Evolutionary conservation across 345 rosid genomes (phyloP).

Genomic region (Hevea brasiliensis): DNA sequence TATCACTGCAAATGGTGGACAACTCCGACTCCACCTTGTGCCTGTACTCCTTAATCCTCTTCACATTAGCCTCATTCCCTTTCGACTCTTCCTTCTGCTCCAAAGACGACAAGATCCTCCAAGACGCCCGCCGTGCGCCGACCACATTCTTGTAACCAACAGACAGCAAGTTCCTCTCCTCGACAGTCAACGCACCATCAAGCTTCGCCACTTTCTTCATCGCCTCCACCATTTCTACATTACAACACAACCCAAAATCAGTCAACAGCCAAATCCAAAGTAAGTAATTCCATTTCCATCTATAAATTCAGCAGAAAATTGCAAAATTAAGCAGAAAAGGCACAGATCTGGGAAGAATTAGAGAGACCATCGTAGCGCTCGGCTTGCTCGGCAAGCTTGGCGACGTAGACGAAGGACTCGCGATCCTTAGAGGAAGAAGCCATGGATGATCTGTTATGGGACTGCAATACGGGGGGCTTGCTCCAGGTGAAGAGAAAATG

Average conservation of each 20-base stretch:
- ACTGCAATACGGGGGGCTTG: background rate
- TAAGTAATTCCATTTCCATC: background rate
- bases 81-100: conserved; percentile 68
- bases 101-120: conserved; percentile 64
- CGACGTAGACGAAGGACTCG: conserved; percentile 47
- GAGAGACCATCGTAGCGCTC: conserved; percentile 55
- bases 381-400: conserved; percentile 73
- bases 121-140: conserved; percentile 65
- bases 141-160: conserved; percentile 74
- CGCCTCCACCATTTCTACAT: conserved; percentile 61
- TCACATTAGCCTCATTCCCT: conserved; percentile 48
- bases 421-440: conserved; percentile 43
- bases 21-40: conserved; percentile 48
- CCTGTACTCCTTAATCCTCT: conserved; percentile 50
- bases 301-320: too few relatives aligned
- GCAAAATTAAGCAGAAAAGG: background rate
- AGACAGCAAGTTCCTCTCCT: conserved; percentile 63
- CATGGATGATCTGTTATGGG: conserved; percentile 21
- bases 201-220: conserved; percentile 67
- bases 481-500: background rate
- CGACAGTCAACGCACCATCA: conserved; percentile 49
- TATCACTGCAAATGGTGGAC: conserved; percentile 45
- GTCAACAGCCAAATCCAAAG: background rate
- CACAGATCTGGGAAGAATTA: conserved; percentile 13
- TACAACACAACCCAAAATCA: background rate